Evolutionary conservation across 179 eudicot genomes (phyloP), one percentile per base, ranked within the genome.

Genomic region (Beta macrorhiza): DNA sequence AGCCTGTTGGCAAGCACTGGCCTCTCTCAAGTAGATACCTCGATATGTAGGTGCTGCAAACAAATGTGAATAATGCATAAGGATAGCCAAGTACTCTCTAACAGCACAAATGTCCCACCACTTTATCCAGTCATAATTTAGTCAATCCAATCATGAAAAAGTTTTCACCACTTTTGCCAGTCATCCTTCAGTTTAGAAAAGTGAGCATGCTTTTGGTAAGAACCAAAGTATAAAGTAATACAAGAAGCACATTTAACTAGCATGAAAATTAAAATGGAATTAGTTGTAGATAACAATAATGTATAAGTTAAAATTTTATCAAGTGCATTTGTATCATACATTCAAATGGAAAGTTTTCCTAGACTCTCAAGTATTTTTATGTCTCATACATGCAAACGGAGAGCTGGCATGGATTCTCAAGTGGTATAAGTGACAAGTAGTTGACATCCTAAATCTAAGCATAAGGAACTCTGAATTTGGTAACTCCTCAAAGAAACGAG

Each of bases 41-140:
- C 84, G 84, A 74, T 52, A 78, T 17, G 84, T 82, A 73, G 84
- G 84, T 32, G 81, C 84, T 82, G 84, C 78, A 82, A 62, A 25
- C 16, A 42, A 82, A 65, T 8, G n/a, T 78, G n/a, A 9, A 72
- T 20, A 32, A 22, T 55, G 45, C 78, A 52, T 73, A 32, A 63
- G 82, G 22, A 57, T 8, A 57, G 25, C 9, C 15, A 9, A 15
- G 17, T 72, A 72, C 8, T 19, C 19, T 52, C 4, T 5, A 51
- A 25, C 59, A 72, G 0, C 19, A 72, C 9, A 69, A 16, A 12
- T 49, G 58, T 55, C 42, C 75, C 10, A 51, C 10, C 22, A 69
- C 55, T 12, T 16, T 8, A 45, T n/a, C 5, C 14, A 69, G 17
- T 22, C 8, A 69, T 22, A 37, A 14, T 25, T 64, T 3, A 64